Percentiles rank a stretch among this genome's conserved stretches.
phyloP scores from a whole-genome alignment of 2,329 filamentous ascomycete species.

The Penicillium sp. region DNA sequence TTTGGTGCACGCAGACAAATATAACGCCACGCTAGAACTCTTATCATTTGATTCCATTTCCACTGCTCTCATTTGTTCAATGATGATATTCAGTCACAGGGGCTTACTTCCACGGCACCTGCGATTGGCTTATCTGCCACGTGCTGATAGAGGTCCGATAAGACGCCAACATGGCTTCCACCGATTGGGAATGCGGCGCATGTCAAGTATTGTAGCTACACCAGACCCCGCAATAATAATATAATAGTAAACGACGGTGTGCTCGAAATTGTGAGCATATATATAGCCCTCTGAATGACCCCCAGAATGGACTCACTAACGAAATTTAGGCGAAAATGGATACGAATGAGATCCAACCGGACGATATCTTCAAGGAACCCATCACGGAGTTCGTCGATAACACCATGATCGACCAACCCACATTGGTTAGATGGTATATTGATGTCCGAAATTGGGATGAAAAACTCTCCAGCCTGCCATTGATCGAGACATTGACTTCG shows the following conservation, averaged over 20 bases:
- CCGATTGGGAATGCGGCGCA: neutral
- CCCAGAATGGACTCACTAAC: neutral
- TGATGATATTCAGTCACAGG: no score
- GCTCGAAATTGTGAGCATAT: neutral
- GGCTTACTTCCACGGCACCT: neutral
- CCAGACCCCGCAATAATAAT: neutral
- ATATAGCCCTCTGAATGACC: neutral
- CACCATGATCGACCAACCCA: slow-evolving; percentile 11
- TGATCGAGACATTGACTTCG: slow-evolving; percentile 42
- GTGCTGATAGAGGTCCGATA: slow-evolving; percentile 1
- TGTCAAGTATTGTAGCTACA: neutral
- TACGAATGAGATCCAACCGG: slow-evolving; percentile 14
- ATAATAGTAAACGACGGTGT: neutral
- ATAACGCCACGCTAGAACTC: no score
- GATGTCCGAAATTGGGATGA: slow-evolving; percentile 40
- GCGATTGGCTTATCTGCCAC: neutral
- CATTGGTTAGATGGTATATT: slow-evolving; percentile 46
- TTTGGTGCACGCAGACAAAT: no score
- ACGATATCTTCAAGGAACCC: slow-evolving; percentile 8
- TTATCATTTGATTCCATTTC: no score
- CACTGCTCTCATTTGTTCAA: no score
- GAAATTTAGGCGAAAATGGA: slow-evolving; percentile 10
- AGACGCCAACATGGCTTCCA: neutral
- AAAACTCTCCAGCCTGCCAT: slow-evolving; percentile 34
- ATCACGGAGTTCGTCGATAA: slow-evolving; percentile 2